phyloP scores from a whole-genome alignment of 78 protist species.

The Planoprotostelium fungivorum region DNA sequence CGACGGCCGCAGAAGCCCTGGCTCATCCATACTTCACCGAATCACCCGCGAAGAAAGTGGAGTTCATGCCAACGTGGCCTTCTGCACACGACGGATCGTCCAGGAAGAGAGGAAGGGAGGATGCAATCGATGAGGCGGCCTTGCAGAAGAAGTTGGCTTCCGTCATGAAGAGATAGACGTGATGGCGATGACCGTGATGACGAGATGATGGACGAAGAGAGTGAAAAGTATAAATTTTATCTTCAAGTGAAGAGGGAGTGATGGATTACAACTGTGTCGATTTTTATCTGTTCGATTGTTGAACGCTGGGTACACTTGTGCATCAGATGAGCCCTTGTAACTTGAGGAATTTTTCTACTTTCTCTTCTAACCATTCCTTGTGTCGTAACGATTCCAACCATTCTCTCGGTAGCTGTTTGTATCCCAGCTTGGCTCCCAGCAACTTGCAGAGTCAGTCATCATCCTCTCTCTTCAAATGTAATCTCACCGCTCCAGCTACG shows the following conservation, averaged over 20 bases:
- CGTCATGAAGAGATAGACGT: background rate
- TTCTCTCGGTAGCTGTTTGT: slow-evolving; percentile 46
- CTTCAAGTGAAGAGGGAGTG: too few species aligned
- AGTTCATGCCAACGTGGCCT: slow-evolving; percentile 68
- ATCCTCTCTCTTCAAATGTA: too few species aligned
- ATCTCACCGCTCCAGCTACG: slow-evolving; percentile 42
- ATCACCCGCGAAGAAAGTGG: slow-evolving; percentile 38
- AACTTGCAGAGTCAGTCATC: too few species aligned
- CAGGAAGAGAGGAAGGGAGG: background rate
- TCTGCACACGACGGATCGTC: slow-evolving; percentile 23
- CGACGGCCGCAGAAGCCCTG: slow-evolving; percentile 59
- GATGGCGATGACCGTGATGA: too few species aligned
- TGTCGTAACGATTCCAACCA: slow-evolving; percentile 30
- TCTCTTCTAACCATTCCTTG: slow-evolving; percentile 58
- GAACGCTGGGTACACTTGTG: too few species aligned
- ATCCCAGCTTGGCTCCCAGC: slow-evolving; percentile 42
- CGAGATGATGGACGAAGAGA: too few species aligned
- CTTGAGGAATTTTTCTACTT: slow-evolving; percentile 31
- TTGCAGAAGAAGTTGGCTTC: background rate
- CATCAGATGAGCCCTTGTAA: too few species aligned
- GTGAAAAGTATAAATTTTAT: too few species aligned
- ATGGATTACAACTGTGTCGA: too few species aligned
- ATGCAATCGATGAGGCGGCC: background rate
- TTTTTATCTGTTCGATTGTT: too few species aligned
- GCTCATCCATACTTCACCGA: slow-evolving; percentile 59